These are phyloP conservation scores for Hyparrhenia diplandra DNA, from an alignment of 176 grass and related monocot species.

Conservation along the genomic window DNA sequence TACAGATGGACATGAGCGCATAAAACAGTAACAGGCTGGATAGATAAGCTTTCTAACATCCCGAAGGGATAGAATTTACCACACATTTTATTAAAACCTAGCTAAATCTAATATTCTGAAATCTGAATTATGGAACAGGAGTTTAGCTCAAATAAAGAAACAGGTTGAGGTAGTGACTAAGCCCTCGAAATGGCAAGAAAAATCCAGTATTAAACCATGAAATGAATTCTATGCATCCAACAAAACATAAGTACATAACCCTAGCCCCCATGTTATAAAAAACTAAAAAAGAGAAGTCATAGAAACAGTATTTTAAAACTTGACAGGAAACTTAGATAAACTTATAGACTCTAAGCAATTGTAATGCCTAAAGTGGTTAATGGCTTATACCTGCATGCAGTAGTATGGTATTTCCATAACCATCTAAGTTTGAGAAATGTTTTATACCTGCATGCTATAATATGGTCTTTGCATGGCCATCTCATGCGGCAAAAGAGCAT, in stretches of 20 bases:
- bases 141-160: not conserved
- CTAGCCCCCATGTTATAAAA: not conserved
- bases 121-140: not conserved
- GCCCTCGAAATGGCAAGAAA: not conserved
- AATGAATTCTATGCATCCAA: not conserved
- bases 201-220: not conserved
- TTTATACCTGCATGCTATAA: conserved; percentile 83
- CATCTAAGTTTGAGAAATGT: not conserved
- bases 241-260: not conserved
- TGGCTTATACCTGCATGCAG: not conserved
- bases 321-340: not conserved
- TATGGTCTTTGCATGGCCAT: conserved; percentile 49
- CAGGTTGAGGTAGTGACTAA: not conserved
- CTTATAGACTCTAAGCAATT: not conserved
- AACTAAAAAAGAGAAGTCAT: not conserved
- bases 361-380: not conserved
- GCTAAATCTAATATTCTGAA: not conserved
- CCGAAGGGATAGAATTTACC: not conserved
- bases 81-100: not conserved
- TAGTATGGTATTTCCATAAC: not conserved
- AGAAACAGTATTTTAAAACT: not conserved
- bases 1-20: not conserved
- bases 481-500: conserved; percentile 49
- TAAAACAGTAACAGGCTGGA: not conserved
- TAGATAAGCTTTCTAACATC: not conserved